These are phyloP conservation scores for Trichoderma brevicompactum DNA, from an alignment of 2,329 filamentous ascomycete species.

Conservation along the genomic window DNA sequence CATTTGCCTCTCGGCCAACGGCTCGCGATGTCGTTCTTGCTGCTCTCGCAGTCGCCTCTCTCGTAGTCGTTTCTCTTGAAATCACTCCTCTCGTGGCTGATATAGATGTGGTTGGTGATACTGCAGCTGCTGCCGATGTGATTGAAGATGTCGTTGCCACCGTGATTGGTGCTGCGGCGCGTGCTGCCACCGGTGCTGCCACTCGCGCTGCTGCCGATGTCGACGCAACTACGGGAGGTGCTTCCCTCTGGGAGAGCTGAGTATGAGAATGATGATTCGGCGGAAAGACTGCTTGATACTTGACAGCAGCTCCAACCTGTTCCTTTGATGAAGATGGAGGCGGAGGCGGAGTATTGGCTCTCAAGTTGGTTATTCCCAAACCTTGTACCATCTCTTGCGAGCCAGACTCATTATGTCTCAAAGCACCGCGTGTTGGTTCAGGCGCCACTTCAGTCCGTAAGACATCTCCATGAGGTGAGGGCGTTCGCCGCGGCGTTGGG, in stretches of 20 bases:
- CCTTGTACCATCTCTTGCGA: conserved; percentile 47
- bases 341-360: conserved; percentile 54
- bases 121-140: not conserved
- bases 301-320: conserved; percentile 44
- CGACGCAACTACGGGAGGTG: not conserved
- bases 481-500: conserved; percentile 28
- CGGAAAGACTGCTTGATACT: conserved; percentile 64
- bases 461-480: conserved; percentile 18
- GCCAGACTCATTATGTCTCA: conserved; percentile 14
- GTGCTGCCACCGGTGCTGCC: not conserved
- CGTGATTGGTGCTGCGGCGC: not conserved
- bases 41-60: conserved; percentile 33
- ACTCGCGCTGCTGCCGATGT: not conserved
- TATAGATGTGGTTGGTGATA: not conserved
- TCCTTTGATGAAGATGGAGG: conserved; percentile 59
- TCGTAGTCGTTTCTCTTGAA: not conserved
- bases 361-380: conserved; percentile 44
- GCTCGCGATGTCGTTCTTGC: conserved; percentile 64
- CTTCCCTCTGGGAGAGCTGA: conserved; percentile 43
- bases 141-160: not conserved
- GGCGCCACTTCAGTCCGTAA: not conserved
- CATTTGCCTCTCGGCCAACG: not conserved
- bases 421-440: conserved; percentile 7
- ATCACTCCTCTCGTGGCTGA: not conserved
- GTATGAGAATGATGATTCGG: conserved; percentile 53